Evolutionary conservation across 2,329 filamentous ascomycete genomes (phyloP).

Genomic region (Fusarium fracticaudum): DNA sequence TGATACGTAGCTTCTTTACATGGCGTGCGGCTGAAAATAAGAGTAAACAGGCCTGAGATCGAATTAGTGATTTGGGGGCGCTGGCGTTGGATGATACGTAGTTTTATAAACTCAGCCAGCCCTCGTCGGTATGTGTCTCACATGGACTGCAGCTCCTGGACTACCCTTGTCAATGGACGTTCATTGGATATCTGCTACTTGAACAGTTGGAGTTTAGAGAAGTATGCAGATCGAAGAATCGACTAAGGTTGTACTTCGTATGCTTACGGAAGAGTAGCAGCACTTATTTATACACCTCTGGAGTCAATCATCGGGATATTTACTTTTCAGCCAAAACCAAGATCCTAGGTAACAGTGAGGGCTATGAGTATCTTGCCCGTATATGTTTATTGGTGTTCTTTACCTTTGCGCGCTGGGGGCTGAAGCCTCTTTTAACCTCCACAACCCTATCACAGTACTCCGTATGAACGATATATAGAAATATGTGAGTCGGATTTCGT

Average conservation of each 20-base stretch:
- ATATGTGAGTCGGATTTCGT: neutral
- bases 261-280: too few species aligned
- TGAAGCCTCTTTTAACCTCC: too few species aligned
- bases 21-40: neutral
- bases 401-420: too few species aligned
- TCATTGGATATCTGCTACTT: neutral
- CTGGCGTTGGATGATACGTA: neutral
- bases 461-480: neutral
- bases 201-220: neutral
- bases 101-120: neutral
- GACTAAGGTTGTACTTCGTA: neutral
- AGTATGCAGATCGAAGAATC: neutral
- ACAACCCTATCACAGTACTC: too few species aligned
- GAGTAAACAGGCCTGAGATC: neutral
- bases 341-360: too few species aligned
- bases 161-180: constrained; percentile 9
- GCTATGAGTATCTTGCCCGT: too few species aligned
- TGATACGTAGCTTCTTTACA: neutral
- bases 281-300: too few species aligned
- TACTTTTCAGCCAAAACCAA: too few species aligned
- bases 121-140: constrained; percentile 22
- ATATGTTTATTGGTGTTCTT: too few species aligned
- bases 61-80: neutral
- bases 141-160: constrained; percentile 14
- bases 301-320: too few species aligned